Conservation (phyloP, 176 grass and related monocot genomes). For the Eragrostis nindensis region DNA sequence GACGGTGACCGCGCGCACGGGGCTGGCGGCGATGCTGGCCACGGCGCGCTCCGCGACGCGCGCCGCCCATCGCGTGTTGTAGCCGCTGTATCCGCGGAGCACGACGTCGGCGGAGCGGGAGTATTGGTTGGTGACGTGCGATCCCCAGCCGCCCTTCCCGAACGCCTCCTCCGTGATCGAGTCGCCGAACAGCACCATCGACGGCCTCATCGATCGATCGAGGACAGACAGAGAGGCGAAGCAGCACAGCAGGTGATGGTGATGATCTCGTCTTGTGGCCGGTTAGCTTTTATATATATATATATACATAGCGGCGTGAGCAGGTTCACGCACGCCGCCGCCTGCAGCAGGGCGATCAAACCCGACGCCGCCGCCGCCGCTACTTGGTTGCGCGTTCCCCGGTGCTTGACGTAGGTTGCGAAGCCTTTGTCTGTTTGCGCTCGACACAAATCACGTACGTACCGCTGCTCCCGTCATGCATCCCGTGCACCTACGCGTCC, state of each 20-base stretch:
- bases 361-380: too few relatives aligned
- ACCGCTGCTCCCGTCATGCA: too few relatives aligned
- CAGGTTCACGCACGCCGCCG: too few relatives aligned
- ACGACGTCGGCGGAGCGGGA: conserved; percentile 68
- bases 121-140: conserved; percentile 61
- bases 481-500: not conserved
- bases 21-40: conserved; percentile 2
- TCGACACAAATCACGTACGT: too few relatives aligned
- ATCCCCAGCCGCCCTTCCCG: conserved; percentile 66
- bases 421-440: too few relatives aligned
- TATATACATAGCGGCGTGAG: not conserved
- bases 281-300: not conserved
- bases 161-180: conserved; percentile 78
- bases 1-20: conserved; percentile 48
- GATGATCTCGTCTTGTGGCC: not conserved
- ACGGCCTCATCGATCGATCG: conserved; percentile 42
- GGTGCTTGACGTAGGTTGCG: too few relatives aligned
- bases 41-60: conserved; percentile 32
- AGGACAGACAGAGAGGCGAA: too few relatives aligned
- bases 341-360: too few relatives aligned
- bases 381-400: too few relatives aligned
- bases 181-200: conserved; percentile 74
- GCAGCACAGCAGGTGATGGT: too few relatives aligned
- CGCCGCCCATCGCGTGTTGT: conserved; percentile 71
- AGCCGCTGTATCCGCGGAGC: conserved; percentile 79